Evolutionary conservation across 352 stramenopile genomes (phyloP).

Genomic region (Globisporangium spiculum): DNA sequence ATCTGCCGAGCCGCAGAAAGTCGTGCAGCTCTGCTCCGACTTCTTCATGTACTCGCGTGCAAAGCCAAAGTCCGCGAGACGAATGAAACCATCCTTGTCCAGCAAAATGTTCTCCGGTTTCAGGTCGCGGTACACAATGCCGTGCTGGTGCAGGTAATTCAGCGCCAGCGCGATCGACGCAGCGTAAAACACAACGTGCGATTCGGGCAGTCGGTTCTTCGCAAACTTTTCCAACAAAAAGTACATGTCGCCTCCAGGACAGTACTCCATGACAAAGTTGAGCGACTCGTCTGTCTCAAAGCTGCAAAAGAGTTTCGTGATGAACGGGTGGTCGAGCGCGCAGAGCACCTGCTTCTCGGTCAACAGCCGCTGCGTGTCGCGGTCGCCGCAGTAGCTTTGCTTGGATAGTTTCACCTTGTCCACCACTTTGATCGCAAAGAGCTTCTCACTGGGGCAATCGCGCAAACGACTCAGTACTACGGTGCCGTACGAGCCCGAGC

Average conservation of each 20-base stretch:
- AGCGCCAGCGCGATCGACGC: slow-evolving; percentile 96
- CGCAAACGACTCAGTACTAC: slow-evolving; percentile 62
- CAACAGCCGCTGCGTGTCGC: slow-evolving; percentile 77
- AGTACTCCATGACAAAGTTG: slow-evolving; percentile 99
- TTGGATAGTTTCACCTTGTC: slow-evolving; percentile 63
- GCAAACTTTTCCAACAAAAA: slow-evolving; percentile 89
- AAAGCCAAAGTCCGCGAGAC: slow-evolving; percentile 84
- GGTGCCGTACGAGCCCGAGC: slow-evolving; percentile 73
- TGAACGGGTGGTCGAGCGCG: slow-evolving; percentile 95
- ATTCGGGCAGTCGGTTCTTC: slow-evolving; percentile 92
- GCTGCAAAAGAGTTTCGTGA: slow-evolving; percentile 95
- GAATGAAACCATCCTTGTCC: slow-evolving; percentile 88
- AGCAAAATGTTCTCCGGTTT: slow-evolving; percentile 92
- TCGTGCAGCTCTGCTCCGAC: slow-evolving; percentile 65
- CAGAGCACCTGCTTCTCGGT: slow-evolving; percentile 98
- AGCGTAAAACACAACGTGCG: slow-evolving; percentile 94
- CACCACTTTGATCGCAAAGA: slow-evolving; percentile 77
- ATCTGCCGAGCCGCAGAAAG: slow-evolving; percentile 81
- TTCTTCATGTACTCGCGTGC: slow-evolving; percentile 48
- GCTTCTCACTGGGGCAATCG: slow-evolving; percentile 26
- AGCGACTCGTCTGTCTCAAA: slow-evolving; percentile 91
- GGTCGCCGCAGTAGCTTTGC: slow-evolving; percentile 22
- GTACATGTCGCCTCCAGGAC: slow-evolving; percentile 95
- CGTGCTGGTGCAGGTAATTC: slow-evolving; percentile 75
- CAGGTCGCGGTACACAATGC: slow-evolving; percentile 87